Conservation (phyloP, 2,329 filamentous ascomycete genomes). For the Sporothrix humicola region DNA sequence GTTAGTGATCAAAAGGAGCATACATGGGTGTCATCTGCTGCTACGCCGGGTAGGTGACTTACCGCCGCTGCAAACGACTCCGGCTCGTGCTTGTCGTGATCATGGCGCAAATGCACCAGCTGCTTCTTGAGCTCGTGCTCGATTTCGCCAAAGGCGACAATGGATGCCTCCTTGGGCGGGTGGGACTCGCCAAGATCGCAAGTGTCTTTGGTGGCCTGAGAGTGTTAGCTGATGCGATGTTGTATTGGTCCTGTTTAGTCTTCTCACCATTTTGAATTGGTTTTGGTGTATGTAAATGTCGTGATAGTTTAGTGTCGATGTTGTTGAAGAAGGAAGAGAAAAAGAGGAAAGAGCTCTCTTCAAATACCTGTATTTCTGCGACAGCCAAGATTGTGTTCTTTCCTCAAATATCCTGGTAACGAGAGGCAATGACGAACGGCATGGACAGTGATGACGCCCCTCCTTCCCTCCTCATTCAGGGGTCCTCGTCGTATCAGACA, state of each 20-base stretch:
- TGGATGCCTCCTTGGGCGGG: slow-evolving; percentile 56
- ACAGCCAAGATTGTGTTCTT: not conserved
- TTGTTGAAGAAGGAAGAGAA: not conserved
- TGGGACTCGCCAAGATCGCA: slow-evolving; percentile 57
- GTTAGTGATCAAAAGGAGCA: not conserved
- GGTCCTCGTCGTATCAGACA: slow-evolving; percentile 17
- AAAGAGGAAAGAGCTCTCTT: not conserved
- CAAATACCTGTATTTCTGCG: not conserved
- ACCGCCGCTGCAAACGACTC: slow-evolving; percentile 59
- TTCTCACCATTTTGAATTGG: slow-evolving; percentile 7
- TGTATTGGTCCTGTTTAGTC: not conserved
- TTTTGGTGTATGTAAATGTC: not conserved
- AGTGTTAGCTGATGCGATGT: not conserved
- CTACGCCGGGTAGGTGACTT: slow-evolving; percentile 30
- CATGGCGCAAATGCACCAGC: slow-evolving; percentile 56
- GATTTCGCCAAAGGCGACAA: slow-evolving; percentile 56
- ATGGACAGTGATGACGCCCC: slow-evolving; percentile 9
- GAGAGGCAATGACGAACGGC: not conserved
- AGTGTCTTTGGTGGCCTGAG: slow-evolving; percentile 59
- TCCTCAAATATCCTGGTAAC: slow-evolving; percentile 9
- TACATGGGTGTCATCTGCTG: not conserved
- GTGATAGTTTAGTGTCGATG: not conserved
- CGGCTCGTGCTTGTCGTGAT: slow-evolving; percentile 57
- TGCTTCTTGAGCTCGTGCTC: slow-evolving; percentile 58
- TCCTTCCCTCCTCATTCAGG: slow-evolving; percentile 10